Conservation (phyloP, 768 basidiomycete genomes). For the Harrya chromipes region DNA sequence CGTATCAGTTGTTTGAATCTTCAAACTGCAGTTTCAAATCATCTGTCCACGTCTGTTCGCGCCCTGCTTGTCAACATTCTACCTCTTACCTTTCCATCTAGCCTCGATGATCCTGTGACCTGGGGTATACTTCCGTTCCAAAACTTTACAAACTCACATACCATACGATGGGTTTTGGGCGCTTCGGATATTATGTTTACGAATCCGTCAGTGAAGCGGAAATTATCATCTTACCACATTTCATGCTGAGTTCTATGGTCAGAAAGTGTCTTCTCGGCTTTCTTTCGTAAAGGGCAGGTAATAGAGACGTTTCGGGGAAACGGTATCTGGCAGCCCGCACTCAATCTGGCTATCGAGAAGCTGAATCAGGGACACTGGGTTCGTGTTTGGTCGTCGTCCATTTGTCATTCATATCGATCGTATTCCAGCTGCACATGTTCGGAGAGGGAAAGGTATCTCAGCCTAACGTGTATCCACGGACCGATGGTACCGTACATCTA, state of each 20-base stretch:
- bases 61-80: background rate
- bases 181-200: slow-evolving; percentile 95
- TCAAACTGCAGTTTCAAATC: slow-evolving; percentile 71
- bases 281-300: slow-evolving; percentile 88
- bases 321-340: slow-evolving; percentile 83
- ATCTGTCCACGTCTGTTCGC: slow-evolving; percentile 78
- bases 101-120: slow-evolving; percentile 78
- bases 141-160: slow-evolving; percentile 55
- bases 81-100: slow-evolving; percentile 29
- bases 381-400: slow-evolving; percentile 23
- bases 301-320: slow-evolving; percentile 90
- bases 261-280: slow-evolving; percentile 74
- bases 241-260: slow-evolving; percentile 15
- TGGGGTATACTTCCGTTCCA: slow-evolving; percentile 81
- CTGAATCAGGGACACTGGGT: slow-evolving; percentile 88
- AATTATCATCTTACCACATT: background rate
- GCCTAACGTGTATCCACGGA: slow-evolving; percentile 45
- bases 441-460: slow-evolving; percentile 89
- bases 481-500: slow-evolving; percentile 46
- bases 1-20: slow-evolving; percentile 2
- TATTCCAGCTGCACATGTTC: slow-evolving; percentile 80
- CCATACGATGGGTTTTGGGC: slow-evolving; percentile 88
- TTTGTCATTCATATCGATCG: slow-evolving; percentile 1
- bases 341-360: slow-evolving; percentile 79
- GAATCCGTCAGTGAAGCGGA: slow-evolving; percentile 60